phyloP scores from a whole-genome alignment of 331 rosid species.

The Malus hybrid region DNA sequence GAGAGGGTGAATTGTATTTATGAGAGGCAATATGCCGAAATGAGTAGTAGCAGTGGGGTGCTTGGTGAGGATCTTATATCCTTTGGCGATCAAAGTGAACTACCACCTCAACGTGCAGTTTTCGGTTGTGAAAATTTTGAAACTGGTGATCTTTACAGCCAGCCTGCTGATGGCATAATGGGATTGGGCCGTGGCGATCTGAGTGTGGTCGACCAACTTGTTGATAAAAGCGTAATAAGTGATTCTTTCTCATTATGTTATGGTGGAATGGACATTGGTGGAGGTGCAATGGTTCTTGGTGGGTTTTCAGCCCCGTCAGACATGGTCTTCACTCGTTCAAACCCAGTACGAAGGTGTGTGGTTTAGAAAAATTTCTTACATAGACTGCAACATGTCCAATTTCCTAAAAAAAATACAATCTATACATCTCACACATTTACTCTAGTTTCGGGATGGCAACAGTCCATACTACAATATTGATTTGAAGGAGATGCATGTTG shows the following conservation, averaged over 20 bases:
- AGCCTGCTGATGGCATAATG: conserved; percentile 95
- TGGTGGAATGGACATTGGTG: conserved; percentile 97
- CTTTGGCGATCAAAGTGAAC: conserved; percentile 72
- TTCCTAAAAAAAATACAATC: conserved; percentile 56
- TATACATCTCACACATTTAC: conserved; percentile 89
- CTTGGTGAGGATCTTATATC: conserved; percentile 79
- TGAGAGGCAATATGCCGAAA: conserved; percentile 91
- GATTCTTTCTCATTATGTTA: conserved; percentile 92
- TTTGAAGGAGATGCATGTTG: conserved; percentile 87
- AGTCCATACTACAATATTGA: conserved; percentile 94
- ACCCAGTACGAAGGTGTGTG: conserved; percentile 75
- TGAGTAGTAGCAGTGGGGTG: conserved; percentile 87
- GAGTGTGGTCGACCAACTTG: conserved; percentile 87
- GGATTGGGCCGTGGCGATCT: conserved; percentile 89
- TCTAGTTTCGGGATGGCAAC: conserved; percentile 99
- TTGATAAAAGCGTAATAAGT: conserved; percentile 60
- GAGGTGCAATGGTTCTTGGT: conserved; percentile 98
- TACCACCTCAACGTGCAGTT: conserved; percentile 68
- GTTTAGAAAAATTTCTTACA: conserved; percentile 18
- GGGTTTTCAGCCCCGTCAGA: conserved; percentile 63
- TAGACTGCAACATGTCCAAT: conserved; percentile 40
- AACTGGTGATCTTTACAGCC: conserved; percentile 84
- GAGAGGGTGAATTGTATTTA: conserved; percentile 57
- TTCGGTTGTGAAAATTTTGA: conserved; percentile 87
- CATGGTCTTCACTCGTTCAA: conserved; percentile 67